phyloP scores from a whole-genome alignment of 2,329 filamentous ascomycete genomes.

The Aspergillus amoenus region DNA sequence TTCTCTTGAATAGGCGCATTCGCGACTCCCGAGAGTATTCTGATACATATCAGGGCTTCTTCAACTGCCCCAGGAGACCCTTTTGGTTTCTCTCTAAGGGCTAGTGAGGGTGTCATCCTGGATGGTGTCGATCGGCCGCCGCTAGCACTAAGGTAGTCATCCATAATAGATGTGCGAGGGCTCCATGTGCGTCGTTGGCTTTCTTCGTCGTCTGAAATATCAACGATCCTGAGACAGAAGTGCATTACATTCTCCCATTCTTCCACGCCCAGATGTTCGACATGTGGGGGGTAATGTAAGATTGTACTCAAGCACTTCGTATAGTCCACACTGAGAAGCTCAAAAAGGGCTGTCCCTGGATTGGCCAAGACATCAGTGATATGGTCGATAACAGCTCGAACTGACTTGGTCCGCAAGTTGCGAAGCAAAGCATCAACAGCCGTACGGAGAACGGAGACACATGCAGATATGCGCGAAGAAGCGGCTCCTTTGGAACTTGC shows the following conservation, averaged over 20 bases:
- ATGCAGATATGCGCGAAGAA: constrained; percentile 62
- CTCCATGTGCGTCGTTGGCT: constrained; percentile 31
- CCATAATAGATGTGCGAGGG: constrained; percentile 26
- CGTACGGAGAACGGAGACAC: constrained; percentile 69
- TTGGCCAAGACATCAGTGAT: constrained; percentile 72
- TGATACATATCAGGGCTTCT: constrained; percentile 65
- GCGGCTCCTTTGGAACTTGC: constrained; percentile 53
- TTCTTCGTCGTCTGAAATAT: constrained; percentile 24
- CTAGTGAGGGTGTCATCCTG: constrained; percentile 27
- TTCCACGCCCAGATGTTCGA: constrained; percentile 70
- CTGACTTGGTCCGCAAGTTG: constrained; percentile 71
- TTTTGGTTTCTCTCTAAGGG: constrained; percentile 25
- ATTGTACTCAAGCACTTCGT: constrained; percentile 71
- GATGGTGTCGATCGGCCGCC: constrained; percentile 32
- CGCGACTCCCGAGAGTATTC: constrained; percentile 61
- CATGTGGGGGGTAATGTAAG: constrained; percentile 71
- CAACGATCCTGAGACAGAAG: constrained; percentile 69
- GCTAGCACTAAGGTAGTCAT: constrained; percentile 25
- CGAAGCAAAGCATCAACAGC: constrained; percentile 68
- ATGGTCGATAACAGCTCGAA: constrained; percentile 77
- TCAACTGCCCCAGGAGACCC: constrained; percentile 43
- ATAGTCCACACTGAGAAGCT: constrained; percentile 73
- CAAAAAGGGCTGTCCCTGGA: constrained; percentile 62
- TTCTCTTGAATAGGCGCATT: constrained; percentile 66
- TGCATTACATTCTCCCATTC: constrained; percentile 69